These are phyloP conservation scores for Venturia pyrina DNA, from an alignment of 2,329 filamentous ascomycete genomes.

Conservation along the genomic window DNA sequence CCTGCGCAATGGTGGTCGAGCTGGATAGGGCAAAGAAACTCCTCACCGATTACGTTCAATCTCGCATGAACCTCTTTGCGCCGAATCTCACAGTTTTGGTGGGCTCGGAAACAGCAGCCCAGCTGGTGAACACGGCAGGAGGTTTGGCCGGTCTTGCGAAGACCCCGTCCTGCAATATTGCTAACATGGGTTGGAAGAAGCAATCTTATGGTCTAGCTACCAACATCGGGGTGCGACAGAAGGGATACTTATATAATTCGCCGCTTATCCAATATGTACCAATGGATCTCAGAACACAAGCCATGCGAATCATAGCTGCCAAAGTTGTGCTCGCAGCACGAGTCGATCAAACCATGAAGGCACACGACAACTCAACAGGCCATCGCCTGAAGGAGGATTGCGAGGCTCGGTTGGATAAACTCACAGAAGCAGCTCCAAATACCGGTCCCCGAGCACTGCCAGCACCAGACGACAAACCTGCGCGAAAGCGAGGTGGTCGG, in stretches of 20 bases:
- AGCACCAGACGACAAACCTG: slow-evolving; percentile 89
- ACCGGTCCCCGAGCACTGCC: slow-evolving; percentile 79
- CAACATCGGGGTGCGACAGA: slow-evolving; percentile 81
- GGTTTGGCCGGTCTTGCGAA: slow-evolving; percentile 83
- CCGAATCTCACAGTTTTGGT: slow-evolving; percentile 87
- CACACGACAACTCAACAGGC: slow-evolving; percentile 71
- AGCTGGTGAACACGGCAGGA: slow-evolving; percentile 90
- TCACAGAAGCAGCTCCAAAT: slow-evolving; percentile 84
- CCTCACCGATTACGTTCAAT: slow-evolving; percentile 89
- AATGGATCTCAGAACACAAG: slow-evolving; percentile 80
- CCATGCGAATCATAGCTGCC: slow-evolving; percentile 85
- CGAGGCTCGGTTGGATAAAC: slow-evolving; percentile 77
- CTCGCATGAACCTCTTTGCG: slow-evolving; percentile 91
- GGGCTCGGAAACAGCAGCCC: slow-evolving; percentile 84
- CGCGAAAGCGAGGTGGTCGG: slow-evolving; percentile 82
- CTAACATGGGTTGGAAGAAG: slow-evolving; percentile 84
- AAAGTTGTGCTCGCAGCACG: slow-evolving; percentile 92
- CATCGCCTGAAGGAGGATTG: slow-evolving; percentile 74
- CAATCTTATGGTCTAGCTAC: slow-evolving; percentile 77
- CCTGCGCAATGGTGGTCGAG: slow-evolving; percentile 80
- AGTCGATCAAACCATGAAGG: slow-evolving; percentile 76
- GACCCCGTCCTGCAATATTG: slow-evolving; percentile 85
- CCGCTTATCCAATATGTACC: slow-evolving; percentile 80
- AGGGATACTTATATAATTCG: slow-evolving; percentile 89
- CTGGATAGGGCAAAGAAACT: slow-evolving; percentile 80